phyloP scores from a whole-genome alignment of 768 basidiomycete genomes.

The Lactarius deliciosus region DNA sequence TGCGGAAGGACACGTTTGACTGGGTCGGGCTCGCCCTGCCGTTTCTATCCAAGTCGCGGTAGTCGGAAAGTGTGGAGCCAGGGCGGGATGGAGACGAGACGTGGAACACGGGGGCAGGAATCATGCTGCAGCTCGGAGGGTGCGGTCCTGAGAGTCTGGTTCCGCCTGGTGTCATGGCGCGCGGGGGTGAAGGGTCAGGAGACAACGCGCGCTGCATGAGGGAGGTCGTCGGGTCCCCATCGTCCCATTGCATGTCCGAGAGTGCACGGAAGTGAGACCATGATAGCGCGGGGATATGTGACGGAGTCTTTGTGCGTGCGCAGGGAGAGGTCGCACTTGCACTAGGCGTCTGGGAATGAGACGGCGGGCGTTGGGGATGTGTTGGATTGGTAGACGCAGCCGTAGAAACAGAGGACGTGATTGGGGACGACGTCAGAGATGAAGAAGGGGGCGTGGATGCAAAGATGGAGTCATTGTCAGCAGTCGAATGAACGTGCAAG shows the following conservation, averaged over 20 bases:
- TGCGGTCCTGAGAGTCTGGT: conserved; percentile 54
- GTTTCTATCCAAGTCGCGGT: conserved; percentile 31
- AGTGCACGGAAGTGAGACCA: conserved; percentile 46
- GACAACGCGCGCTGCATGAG: conserved; percentile 65
- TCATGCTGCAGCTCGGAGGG: conserved; percentile 81
- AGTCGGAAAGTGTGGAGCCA: conserved; percentile 67
- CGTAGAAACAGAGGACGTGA: conserved; percentile 30
- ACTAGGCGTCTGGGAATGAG: conserved; percentile 60
- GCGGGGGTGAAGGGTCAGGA: conserved; percentile 44
- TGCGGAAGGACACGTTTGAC: conserved; percentile 41
- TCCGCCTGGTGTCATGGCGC: conserved; percentile 44
- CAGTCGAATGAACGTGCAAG: too few relatives aligned
- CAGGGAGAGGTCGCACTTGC: conserved; percentile 49
- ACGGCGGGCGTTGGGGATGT: conserved; percentile 49
- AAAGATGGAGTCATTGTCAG: too few relatives aligned
- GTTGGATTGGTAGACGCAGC: conserved; percentile 36
- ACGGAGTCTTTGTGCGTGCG: conserved; percentile 76
- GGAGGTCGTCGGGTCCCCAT: conserved; percentile 45
- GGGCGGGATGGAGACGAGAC: conserved; percentile 70
- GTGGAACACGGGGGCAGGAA: conserved; percentile 74
- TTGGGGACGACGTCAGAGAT: too few relatives aligned
- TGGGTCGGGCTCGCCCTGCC: conserved; percentile 18
- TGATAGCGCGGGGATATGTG: conserved; percentile 69
- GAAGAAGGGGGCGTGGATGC: too few relatives aligned
- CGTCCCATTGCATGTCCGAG: conserved; percentile 49